Conservation (phyloP, 2,329 filamentous ascomycete genomes). For the Blastomyces silverae region DNA sequence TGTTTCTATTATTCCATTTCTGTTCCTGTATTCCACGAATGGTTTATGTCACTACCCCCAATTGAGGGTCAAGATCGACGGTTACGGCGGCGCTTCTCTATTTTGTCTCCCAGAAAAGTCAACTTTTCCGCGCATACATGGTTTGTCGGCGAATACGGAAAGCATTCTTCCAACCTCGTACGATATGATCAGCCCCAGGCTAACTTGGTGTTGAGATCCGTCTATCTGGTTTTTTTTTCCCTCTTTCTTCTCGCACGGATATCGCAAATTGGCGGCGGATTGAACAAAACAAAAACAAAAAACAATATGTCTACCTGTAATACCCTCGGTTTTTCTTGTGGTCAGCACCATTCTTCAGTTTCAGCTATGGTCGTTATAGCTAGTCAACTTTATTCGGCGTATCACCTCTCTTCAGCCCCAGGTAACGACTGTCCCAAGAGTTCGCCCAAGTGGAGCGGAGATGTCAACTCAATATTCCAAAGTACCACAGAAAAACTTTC, state of each 20-base stretch:
- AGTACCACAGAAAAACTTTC: slow-evolving; percentile 8
- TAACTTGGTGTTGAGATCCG: slow-evolving; percentile 2
- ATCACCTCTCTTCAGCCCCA: slow-evolving; percentile 33
- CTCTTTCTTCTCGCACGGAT: slow-evolving; percentile 35
- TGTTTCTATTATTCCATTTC: slow-evolving; percentile 25
- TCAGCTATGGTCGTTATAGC: slow-evolving; percentile 36
- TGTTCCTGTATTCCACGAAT: slow-evolving; percentile 31
- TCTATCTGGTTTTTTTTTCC: slow-evolving; percentile 27
- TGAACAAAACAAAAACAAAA: slow-evolving; percentile 30
- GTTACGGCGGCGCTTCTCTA: slow-evolving; percentile 34
- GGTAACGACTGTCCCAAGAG: slow-evolving; percentile 39
- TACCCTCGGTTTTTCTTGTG: slow-evolving; percentile 40
- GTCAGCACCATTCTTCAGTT: slow-evolving; percentile 37
- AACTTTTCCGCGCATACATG: slow-evolving; percentile 32
- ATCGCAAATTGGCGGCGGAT: slow-evolving; percentile 39
- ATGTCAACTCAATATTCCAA: slow-evolving; percentile 14
- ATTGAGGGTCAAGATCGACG: slow-evolving; percentile 32
- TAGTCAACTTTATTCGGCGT: slow-evolving; percentile 39
- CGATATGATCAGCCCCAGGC: slow-evolving; percentile 26
- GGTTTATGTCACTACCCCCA: slow-evolving; percentile 32
- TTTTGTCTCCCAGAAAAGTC: slow-evolving; percentile 34
- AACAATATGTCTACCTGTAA: slow-evolving; percentile 38
- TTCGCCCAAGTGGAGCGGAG: slow-evolving; percentile 26
- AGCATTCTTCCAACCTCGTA: slow-evolving; percentile 26
- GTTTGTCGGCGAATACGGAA: slow-evolving; percentile 32